phyloP scores from a whole-genome alignment of 2,329 filamentous ascomycete species.

The Phaeosphaeriaceae sp. region DNA sequence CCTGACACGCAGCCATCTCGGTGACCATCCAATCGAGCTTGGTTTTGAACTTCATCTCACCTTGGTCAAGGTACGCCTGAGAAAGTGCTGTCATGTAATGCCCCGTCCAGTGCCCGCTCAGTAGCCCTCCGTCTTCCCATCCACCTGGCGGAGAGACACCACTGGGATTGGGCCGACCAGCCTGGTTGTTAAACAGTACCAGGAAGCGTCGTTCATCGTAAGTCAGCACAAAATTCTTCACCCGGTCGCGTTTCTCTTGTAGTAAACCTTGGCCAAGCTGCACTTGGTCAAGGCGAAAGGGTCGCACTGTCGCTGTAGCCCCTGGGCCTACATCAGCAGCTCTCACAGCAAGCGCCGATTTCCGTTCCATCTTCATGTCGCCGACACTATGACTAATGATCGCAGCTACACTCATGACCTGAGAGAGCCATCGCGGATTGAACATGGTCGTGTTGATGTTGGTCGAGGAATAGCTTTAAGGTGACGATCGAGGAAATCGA shows the following conservation, averaged over 20 bases:
- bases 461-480: too few relatives aligned
- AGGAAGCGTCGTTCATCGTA: slow-evolving; percentile 23
- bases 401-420: too few relatives aligned
- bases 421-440: too few relatives aligned
- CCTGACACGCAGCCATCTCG: slow-evolving; percentile 17
- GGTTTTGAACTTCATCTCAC: slow-evolving; percentile 12
- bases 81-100: slow-evolving; percentile 20
- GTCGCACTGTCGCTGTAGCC: slow-evolving; percentile 16
- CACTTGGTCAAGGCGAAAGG: slow-evolving; percentile 20
- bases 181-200: slow-evolving; percentile 21
- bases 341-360: background rate
- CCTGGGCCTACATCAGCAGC: slow-evolving; percentile 11
- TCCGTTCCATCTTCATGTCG: background rate
- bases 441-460: too few relatives aligned
- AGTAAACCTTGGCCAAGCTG: slow-evolving; percentile 18
- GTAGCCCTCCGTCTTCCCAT: slow-evolving; percentile 21
- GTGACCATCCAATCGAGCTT: slow-evolving; percentile 23
- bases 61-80: slow-evolving; percentile 17
- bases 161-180: slow-evolving; percentile 17
- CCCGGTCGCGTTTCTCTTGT: slow-evolving; percentile 17
- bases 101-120: slow-evolving; percentile 20
- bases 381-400: too few relatives aligned
- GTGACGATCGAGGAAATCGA: too few relatives aligned
- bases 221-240: slow-evolving; percentile 12
- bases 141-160: slow-evolving; percentile 14